A percentile compares a stretch with the other conserved stretches of the same genome.
Conservation (phyloP, 176 grass and related monocot species). For the Musa schizocarpa region DNA sequence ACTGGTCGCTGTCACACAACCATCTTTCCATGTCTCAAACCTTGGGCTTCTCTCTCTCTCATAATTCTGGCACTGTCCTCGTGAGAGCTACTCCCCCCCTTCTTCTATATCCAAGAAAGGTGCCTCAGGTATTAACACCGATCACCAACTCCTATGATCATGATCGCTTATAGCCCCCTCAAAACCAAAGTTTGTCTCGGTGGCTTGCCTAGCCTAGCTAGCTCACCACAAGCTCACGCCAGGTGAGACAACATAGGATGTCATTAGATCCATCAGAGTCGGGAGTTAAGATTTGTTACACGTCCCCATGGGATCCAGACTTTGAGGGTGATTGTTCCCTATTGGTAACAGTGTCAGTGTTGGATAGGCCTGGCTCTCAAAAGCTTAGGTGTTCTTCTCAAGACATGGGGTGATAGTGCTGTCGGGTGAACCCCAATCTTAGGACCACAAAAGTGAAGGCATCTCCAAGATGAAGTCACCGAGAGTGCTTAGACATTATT, state of each 20-base stretch:
- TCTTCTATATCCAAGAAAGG: neutral
- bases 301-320: neutral
- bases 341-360: constrained; percentile 3
- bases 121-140: too few relatives aligned
- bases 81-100: neutral
- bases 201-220: too few relatives aligned
- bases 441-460: constrained; percentile 1
- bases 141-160: too few relatives aligned
- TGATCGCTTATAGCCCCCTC: too few relatives aligned
- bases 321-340: constrained; percentile 18
- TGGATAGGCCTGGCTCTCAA: constrained; percentile 6
- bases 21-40: neutral
- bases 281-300: too few relatives aligned
- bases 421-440: constrained; percentile 5
- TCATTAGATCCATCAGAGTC: too few relatives aligned
- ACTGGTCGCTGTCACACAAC: neutral
- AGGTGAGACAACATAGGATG: too few relatives aligned
- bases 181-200: too few relatives aligned
- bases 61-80: neutral
- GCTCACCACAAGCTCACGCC: too few relatives aligned
- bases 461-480: too few relatives aligned
- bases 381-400: constrained; percentile 13
- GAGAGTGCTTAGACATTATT: neutral
- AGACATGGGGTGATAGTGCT: constrained; percentile 12
- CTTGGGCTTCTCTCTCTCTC: neutral